These are phyloP conservation scores for Apophysomyces sp. DNA, from an alignment of 371 early-diverging fungal genomes.

Conservation along the genomic window DNA sequence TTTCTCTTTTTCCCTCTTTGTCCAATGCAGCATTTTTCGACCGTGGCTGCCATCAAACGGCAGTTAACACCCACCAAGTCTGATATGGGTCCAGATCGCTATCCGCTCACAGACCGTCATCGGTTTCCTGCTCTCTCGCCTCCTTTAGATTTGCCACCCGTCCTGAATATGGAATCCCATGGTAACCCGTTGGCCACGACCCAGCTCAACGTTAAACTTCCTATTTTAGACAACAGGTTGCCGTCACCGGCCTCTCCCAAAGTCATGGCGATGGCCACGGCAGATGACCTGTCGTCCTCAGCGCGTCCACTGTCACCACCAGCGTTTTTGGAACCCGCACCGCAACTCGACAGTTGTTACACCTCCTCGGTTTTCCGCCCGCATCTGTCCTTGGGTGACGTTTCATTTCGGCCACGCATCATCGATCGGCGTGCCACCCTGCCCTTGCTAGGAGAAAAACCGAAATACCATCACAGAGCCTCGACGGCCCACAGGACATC, in stretches of 20 bases:
- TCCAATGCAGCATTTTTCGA: not conserved
- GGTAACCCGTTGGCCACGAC: not conserved
- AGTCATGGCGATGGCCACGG: slow-evolving; percentile 4
- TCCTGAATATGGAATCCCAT: slow-evolving; percentile 6
- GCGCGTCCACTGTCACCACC: slow-evolving; percentile 8
- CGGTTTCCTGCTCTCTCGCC: slow-evolving; percentile 9
- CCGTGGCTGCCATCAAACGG: not conserved
- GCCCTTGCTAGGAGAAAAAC: not conserved
- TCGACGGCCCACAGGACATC: slow-evolving; percentile 10
- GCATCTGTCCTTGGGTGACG: slow-evolving; percentile 15
- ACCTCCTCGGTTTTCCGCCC: slow-evolving; percentile 15
- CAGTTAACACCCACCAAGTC: not conserved
- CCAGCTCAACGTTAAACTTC: not conserved
- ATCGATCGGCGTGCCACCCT: slow-evolving; percentile 1
- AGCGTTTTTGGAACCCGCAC: slow-evolving; percentile 28
- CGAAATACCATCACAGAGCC: not conserved
- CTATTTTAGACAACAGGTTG: slow-evolving; percentile 8
- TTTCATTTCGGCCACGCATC: slow-evolving; percentile 2
- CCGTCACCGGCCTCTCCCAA: slow-evolving; percentile 13
- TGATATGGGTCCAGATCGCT: not conserved
- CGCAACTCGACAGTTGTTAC: slow-evolving; percentile 19
- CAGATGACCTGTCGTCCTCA: not conserved
- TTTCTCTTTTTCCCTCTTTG: not conserved
- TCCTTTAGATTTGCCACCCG: slow-evolving; percentile 25
- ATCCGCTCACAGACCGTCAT: not conserved